phyloP scores from a whole-genome alignment of 2,329 filamentous ascomycete genomes.

The Pseudocercospora eumusae region DNA sequence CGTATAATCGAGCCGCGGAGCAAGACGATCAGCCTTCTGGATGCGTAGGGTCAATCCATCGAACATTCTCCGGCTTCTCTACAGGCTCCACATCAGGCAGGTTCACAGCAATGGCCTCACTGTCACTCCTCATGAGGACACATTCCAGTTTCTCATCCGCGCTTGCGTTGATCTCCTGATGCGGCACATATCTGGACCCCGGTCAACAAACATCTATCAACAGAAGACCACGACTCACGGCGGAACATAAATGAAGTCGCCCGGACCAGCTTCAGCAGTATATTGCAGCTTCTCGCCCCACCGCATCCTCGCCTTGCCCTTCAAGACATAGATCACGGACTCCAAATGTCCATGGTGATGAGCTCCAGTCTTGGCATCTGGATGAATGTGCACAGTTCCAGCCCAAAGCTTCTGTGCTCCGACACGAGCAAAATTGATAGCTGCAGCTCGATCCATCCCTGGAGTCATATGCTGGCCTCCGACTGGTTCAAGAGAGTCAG shows the following conservation, averaged over 20 bases:
- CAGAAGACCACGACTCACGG: constrained; percentile 35
- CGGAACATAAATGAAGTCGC: constrained; percentile 52
- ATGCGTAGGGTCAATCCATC: constrained; percentile 51
- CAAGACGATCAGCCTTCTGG: constrained; percentile 14
- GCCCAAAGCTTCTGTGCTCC: constrained; percentile 51
- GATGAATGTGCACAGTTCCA: constrained; percentile 48
- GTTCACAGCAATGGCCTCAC: constrained; percentile 50
- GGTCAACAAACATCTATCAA: not conserved
- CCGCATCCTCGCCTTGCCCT: constrained; percentile 49
- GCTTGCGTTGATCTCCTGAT: constrained; percentile 51
- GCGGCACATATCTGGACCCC: constrained; percentile 35
- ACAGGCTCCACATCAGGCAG: constrained; percentile 48
- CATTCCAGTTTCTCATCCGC: constrained; percentile 48
- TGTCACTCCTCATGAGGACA: constrained; percentile 47
- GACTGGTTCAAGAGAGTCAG: constrained; percentile 43
- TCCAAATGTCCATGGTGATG: constrained; percentile 52
- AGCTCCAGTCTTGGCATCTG: constrained; percentile 50
- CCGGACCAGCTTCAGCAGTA: constrained; percentile 49
- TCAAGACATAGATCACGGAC: constrained; percentile 50
- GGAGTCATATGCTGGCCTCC: constrained; percentile 44
- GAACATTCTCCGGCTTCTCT: constrained; percentile 48
- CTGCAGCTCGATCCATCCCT: constrained; percentile 49
- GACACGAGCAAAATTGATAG: constrained; percentile 48
- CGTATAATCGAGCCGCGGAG: not conserved
- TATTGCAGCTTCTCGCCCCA: constrained; percentile 51